Evolutionary conservation across 805 yeast species (phyloP).

Genomic region (Candida maltosa): DNA sequence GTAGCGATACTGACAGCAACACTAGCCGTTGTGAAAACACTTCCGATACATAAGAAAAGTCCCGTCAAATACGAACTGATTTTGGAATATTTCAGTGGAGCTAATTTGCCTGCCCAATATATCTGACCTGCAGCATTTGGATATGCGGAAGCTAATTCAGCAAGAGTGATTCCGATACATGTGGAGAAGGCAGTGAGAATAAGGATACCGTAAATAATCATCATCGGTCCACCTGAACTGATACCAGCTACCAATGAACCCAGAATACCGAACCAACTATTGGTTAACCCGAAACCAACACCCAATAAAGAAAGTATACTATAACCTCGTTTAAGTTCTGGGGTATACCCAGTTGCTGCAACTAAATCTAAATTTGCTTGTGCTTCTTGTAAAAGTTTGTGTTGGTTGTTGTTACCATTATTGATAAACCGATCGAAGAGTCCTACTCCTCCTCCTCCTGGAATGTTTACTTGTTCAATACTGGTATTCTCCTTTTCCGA

Average conservation of each 20-base stretch:
- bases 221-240: slow-evolving; percentile 55
- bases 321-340: slow-evolving; percentile 27
- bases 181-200: slow-evolving; percentile 47
- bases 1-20: slow-evolving; percentile 53
- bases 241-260: slow-evolving; percentile 55
- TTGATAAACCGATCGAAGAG: no score
- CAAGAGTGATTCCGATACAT: slow-evolving; percentile 47
- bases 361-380: slow-evolving; percentile 22
- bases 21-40: slow-evolving; percentile 61
- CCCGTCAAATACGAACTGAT: slow-evolving; percentile 57
- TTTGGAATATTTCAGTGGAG: slow-evolving; percentile 45
- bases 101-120: slow-evolving; percentile 55
- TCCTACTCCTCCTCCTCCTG: no score
- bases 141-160: slow-evolving; percentile 52
- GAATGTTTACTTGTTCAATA: no score
- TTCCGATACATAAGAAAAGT: slow-evolving; percentile 63
- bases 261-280: slow-evolving; percentile 61
- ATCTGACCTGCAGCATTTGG: slow-evolving; percentile 62
- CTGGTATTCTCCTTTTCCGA: no score
- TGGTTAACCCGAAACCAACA: slow-evolving; percentile 58
- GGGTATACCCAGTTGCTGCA: slow-evolving; percentile 26
- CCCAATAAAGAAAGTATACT: slow-evolving; percentile 49
- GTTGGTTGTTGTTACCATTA: no score
- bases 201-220: slow-evolving; percentile 54
- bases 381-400: slow-evolving; percentile 12